These are phyloP conservation scores for Juglanconis oblonga DNA, from an alignment of 2,329 filamentous ascomycete genomes.

Conservation along the genomic window DNA sequence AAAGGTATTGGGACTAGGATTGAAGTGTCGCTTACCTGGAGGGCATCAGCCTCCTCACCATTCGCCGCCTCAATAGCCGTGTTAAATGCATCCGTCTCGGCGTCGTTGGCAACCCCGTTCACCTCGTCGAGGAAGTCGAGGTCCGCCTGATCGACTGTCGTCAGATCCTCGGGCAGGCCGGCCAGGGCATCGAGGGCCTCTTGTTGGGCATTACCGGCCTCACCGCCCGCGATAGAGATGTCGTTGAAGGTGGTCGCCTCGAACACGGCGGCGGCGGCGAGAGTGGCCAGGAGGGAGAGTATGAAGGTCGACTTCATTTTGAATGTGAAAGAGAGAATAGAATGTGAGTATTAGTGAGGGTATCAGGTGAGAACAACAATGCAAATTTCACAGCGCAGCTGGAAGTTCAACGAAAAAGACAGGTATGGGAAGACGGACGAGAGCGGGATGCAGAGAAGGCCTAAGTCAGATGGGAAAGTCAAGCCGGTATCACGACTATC, in stretches of 20 bases:
- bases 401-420: not conserved
- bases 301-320: conserved; percentile 28
- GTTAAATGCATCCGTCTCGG: conserved; percentile 44
- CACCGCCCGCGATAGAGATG: conserved; percentile 34
- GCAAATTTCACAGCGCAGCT: conserved; percentile 18
- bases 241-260: conserved; percentile 31
- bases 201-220: conserved; percentile 30
- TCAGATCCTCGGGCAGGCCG: conserved; percentile 32
- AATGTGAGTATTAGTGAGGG: conserved; percentile 17
- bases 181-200: conserved; percentile 31
- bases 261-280: conserved; percentile 27
- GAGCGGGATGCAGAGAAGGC: not conserved
- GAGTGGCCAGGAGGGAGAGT: conserved; percentile 19
- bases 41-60: conserved; percentile 34
- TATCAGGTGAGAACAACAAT: not conserved
- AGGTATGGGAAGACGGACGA: conserved; percentile 6
- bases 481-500: not conserved
- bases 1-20: not conserved
- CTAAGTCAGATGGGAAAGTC: not conserved
- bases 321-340: not conserved
- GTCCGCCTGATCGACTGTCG: conserved; percentile 37
- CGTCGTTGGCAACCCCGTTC: conserved; percentile 43
- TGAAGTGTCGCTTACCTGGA: conserved; percentile 31
- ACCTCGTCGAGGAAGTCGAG: conserved; percentile 37
- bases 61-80: conserved; percentile 39